Evolutionary conservation across 164 flowering plant species (phyloP).

Genomic region (Brasenia schreberi): DNA sequence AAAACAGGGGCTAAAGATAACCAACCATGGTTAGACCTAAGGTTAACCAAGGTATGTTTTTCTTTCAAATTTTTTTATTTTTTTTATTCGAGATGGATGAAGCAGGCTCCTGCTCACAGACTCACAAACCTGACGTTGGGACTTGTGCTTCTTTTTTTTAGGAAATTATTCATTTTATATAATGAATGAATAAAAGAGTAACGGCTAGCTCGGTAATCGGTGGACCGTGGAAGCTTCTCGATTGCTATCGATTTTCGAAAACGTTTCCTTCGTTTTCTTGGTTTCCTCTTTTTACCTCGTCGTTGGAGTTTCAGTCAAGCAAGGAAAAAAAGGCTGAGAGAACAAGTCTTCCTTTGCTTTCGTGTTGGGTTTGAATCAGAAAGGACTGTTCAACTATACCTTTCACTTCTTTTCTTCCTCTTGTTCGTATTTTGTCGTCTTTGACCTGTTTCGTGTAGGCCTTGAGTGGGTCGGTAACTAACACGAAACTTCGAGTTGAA

Average conservation of each 20-base stretch:
- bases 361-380: not conserved
- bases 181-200: not conserved
- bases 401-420: not conserved
- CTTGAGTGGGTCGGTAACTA: no score
- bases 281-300: not conserved
- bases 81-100: no score
- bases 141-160: no score
- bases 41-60: not conserved
- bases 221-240: not conserved
- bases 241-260: not conserved
- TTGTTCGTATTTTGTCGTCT: no score
- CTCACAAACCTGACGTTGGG: no score
- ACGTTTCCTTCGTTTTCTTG: not conserved
- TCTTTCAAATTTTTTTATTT: not conserved
- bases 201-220: not conserved
- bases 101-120: no score
- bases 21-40: not conserved
- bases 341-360: not conserved
- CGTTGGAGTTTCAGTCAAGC: not conserved
- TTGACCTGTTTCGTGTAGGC: no score
- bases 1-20: not conserved
- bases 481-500: no score
- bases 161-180: no score
- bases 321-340: not conserved
- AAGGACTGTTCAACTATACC: not conserved